Evolutionary conservation across 108 stramenopile species (phyloP), one percentile per base, ranked within the genome.

Genomic region (Nitzschia putrida): DNA sequence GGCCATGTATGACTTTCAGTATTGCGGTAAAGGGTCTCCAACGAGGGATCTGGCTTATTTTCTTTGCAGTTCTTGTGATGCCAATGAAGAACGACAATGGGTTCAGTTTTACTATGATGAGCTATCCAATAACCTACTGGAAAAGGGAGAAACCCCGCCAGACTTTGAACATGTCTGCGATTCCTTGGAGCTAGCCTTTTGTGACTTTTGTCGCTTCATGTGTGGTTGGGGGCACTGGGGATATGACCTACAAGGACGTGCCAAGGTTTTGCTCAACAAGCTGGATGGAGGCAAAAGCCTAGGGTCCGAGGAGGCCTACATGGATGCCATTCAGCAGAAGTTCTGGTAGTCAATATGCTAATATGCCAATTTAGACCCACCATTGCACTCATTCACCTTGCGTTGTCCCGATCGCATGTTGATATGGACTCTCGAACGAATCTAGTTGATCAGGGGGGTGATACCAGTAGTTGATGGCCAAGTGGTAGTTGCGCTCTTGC

Each of bases 381-480:
- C 13, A 13, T 44, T 13, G 13, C 44, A 44, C 6, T 18, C 6
- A 49, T 18, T 16, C 14, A 3, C 6, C 18, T 49, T 49, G n/a
- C 29, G 56, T 43, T 16, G 14, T 12, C 7, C 2, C 14, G 68
- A 69, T 21, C 23, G 71, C 71, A 44, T 53, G n/a, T 20, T 60
- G 45, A 76, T 96, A 96, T 7, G 92, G 92, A 43, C 55, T 44
- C 9, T 71, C 78, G 65, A 83, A 93, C 16, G 43, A 52, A 51
- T 60, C 63, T n/a, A 66, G 40, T 18, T 26, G 56, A 73, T 90
- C 92, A 7, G 96, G 98, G 39, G 97, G 98, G 82, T 98, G 98
- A 64, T 89, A 92, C 98, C 98, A 98, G 71, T 95, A 98, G 74
- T 98, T 98, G 53, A 97, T 66, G 20, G 97, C 97, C 56, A 94